Conservation (phyloP, 2,329 filamentous ascomycete genomes). For the Diaporthe sp. region DNA sequence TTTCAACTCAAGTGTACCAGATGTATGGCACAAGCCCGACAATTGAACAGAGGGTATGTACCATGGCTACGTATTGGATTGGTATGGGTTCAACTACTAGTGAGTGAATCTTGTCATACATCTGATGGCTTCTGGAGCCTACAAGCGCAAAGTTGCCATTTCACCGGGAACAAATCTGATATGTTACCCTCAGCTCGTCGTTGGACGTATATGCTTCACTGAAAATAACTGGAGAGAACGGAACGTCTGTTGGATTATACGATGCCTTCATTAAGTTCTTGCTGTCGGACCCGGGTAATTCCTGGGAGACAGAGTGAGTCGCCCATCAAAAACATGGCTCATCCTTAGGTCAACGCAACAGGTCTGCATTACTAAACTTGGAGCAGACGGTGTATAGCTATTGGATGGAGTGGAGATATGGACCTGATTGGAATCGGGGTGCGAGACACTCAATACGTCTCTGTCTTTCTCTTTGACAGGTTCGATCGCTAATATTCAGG, state of each 20-base stretch:
- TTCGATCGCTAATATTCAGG: neutral
- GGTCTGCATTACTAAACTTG: neutral
- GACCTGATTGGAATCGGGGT: neutral
- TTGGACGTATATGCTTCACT: neutral
- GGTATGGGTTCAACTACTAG: neutral
- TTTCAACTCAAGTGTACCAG: neutral
- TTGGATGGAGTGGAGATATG: neutral
- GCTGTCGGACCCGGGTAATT: accelerated
- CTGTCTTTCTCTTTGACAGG: neutral
- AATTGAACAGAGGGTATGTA: neutral
- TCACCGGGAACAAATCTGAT: neutral
- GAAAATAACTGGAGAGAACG: neutral
- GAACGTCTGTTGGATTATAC: too few relatives aligned
- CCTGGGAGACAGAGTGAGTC: neutral
- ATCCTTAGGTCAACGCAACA: neutral
- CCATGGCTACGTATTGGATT: neutral
- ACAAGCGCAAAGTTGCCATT: neutral
- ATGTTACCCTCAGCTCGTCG: neutral
- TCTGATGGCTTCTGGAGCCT: neutral
- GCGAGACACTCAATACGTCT: too few relatives aligned
- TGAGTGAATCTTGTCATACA: neutral
- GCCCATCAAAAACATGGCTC: neutral
- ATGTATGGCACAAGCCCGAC: neutral
- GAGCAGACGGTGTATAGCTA: neutral
- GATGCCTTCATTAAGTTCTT: neutral